A percentile compares a stretch with the other conserved stretches of the same genome.
phyloP scores from a whole-genome alignment of 805 yeast species.

The Candida hungchunana region DNA sequence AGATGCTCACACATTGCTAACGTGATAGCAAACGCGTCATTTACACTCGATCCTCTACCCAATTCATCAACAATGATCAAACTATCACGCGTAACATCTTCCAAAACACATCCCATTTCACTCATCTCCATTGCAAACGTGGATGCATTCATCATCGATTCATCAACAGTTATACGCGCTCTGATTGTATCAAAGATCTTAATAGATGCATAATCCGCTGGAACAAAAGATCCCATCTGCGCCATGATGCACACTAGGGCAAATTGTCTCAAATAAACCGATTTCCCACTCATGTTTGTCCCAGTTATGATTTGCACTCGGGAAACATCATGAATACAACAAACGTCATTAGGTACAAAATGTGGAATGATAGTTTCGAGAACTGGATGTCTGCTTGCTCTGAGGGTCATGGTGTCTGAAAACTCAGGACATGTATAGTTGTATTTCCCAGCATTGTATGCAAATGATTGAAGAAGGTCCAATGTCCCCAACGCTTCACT shows the following conservation, averaged over 20 bases:
- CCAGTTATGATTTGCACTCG: constrained; percentile 51
- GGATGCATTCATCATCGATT: constrained; percentile 29
- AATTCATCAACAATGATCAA: constrained; percentile 51
- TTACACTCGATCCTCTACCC: constrained; percentile 48
- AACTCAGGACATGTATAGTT: constrained; percentile 36
- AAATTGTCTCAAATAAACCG: constrained; percentile 50
- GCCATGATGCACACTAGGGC: constrained; percentile 47
- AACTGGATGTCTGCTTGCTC: constrained; percentile 39
- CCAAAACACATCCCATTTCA: constrained; percentile 42
- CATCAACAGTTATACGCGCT: constrained; percentile 37
- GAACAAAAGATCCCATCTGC: constrained; percentile 53
- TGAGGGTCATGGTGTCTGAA: constrained; percentile 28
- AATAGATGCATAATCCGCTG: constrained; percentile 39
- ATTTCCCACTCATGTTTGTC: constrained; percentile 62
- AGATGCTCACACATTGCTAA: constrained; percentile 39
- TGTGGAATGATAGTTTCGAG: constrained; percentile 28
- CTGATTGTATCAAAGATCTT: constrained; percentile 37
- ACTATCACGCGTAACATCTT: constrained; percentile 28
- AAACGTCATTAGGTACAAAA: constrained; percentile 38
- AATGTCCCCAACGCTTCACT: constrained; percentile 41
- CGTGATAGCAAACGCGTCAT: constrained; percentile 51
- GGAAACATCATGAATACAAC: constrained; percentile 32
- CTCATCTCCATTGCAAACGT: constrained; percentile 45
- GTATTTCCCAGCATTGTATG: constrained; percentile 24
- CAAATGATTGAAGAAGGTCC: constrained; percentile 36